Percentiles rank a stretch among this genome's conserved stretches.
Conservation (phyloP, 768 basidiomycete species). For the Zangia roseola region DNA sequence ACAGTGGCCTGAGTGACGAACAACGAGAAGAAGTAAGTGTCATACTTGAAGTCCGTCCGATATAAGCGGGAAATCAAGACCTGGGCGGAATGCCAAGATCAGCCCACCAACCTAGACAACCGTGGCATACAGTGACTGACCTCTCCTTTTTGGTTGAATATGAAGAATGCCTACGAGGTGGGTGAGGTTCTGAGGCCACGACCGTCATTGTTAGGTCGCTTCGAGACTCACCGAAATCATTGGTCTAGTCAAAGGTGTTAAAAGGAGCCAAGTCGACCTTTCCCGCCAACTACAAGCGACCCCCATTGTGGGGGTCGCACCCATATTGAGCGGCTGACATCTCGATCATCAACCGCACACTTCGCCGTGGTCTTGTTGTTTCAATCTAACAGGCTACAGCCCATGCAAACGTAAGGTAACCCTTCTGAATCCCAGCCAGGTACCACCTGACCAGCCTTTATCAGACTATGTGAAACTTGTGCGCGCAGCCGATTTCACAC, state of each 20-base stretch:
- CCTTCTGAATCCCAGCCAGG: too few species aligned
- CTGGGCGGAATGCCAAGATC: conserved; percentile 37
- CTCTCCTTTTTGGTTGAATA: conserved; percentile 99
- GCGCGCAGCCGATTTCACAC: too few species aligned
- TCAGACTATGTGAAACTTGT: too few species aligned
- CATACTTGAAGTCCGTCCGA: conserved; percentile 93
- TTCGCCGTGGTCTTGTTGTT: too few species aligned
- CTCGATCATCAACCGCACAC: too few species aligned
- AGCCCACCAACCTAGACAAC: not conserved
- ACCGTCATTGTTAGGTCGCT: not conserved
- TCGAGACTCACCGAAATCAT: conserved; percentile 48
- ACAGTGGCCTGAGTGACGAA: conserved; percentile 3
- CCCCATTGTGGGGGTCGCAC: conserved; percentile 8
- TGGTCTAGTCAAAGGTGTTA: conserved; percentile 11
- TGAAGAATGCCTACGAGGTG: conserved; percentile 86
- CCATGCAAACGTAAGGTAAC: too few species aligned
- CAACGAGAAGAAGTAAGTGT: conserved; percentile 21
- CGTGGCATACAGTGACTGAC: conserved; percentile 43
- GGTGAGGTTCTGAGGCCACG: conserved; percentile 1
- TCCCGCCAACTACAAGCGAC: not conserved
- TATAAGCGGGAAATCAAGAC: conserved; percentile 96
- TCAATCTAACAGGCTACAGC: not conserved
- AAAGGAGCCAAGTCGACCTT: not conserved
- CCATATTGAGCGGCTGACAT: not conserved
- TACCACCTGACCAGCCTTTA: too few species aligned